Conservation (phyloP, 164 flowering plant genomes). For the Vitis rupestris region DNA sequence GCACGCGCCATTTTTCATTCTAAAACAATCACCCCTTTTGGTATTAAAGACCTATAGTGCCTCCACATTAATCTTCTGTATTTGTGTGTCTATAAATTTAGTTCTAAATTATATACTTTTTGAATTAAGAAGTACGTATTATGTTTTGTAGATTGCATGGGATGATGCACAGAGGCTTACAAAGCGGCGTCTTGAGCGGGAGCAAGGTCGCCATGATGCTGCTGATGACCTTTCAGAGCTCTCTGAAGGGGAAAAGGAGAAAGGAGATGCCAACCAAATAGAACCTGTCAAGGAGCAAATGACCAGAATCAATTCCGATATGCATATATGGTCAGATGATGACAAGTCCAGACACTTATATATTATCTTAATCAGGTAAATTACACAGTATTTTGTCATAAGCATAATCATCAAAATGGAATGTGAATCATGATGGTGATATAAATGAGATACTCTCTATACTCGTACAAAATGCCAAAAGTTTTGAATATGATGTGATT, state of each 20-base stretch:
- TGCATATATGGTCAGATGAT: conserved; percentile 54
- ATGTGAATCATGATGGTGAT: too few species aligned
- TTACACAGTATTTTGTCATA: too few species aligned
- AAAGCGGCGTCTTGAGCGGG: conserved; percentile 55
- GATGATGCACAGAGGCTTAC: conserved; percentile 59
- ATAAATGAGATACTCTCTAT: too few species aligned
- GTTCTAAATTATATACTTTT: too few species aligned
- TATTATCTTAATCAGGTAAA: conserved; percentile 74
- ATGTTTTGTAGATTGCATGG: conserved; percentile 55
- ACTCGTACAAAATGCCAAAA: too few species aligned
- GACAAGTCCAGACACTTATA: conserved; percentile 49
- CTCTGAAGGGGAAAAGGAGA: conserved; percentile 84
- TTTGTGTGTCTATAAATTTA: too few species aligned
- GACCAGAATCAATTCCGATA: conserved; percentile 50
- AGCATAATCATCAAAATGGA: too few species aligned
- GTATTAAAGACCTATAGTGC: too few species aligned
- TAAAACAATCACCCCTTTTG: too few species aligned
- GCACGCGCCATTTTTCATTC: too few species aligned
- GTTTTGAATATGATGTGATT: too few species aligned
- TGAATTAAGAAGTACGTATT: neutral
- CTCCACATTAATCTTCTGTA: too few species aligned
- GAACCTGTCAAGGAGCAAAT: conserved; percentile 31
- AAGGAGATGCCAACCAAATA: conserved; percentile 30
- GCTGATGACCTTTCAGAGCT: conserved; percentile 70
- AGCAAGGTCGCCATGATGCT: conserved; percentile 72